Evolutionary conservation across 106 monocot species (phyloP).

Genomic region (Apostasia shenzhenica): DNA sequence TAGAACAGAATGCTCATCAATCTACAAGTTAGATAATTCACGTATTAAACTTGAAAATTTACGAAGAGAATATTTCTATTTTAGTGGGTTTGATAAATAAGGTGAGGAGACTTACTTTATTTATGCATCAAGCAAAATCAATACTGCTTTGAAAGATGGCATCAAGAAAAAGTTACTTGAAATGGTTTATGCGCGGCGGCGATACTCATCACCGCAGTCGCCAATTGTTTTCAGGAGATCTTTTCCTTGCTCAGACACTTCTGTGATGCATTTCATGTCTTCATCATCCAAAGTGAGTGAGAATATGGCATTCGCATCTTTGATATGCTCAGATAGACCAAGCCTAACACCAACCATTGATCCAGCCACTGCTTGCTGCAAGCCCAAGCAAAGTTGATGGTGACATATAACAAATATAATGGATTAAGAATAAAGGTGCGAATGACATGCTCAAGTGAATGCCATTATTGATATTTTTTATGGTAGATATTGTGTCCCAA

Average conservation of each 20-base stretch:
- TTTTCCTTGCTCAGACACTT: constrained; percentile 65
- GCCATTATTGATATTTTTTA: too few relatives aligned
- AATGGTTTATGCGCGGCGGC: constrained; percentile 32
- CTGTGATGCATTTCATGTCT: constrained; percentile 55
- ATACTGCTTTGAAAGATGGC: too few relatives aligned
- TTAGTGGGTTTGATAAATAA: too few relatives aligned
- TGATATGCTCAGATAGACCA: constrained; percentile 77
- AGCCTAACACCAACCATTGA: constrained; percentile 97
- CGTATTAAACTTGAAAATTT: too few relatives aligned
- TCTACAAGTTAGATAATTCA: too few relatives aligned
- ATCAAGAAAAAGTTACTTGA: background rate
- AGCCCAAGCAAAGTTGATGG: constrained; percentile 5
- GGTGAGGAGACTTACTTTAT: too few relatives aligned
- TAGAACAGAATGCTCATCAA: too few relatives aligned
- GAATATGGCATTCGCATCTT: constrained; percentile 68
- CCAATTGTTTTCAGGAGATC: constrained; percentile 71
- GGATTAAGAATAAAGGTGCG: background rate
- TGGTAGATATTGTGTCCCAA: too few relatives aligned
- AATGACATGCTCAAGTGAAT: too few relatives aligned
- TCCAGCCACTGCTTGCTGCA: constrained; percentile 77
- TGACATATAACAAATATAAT: background rate
- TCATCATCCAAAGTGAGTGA: constrained; percentile 74
- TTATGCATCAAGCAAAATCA: too few relatives aligned
- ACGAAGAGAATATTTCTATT: too few relatives aligned
- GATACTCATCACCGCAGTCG: constrained; percentile 94